phyloP scores from a whole-genome alignment of 83 land plant species.

The Picea mariana region DNA sequence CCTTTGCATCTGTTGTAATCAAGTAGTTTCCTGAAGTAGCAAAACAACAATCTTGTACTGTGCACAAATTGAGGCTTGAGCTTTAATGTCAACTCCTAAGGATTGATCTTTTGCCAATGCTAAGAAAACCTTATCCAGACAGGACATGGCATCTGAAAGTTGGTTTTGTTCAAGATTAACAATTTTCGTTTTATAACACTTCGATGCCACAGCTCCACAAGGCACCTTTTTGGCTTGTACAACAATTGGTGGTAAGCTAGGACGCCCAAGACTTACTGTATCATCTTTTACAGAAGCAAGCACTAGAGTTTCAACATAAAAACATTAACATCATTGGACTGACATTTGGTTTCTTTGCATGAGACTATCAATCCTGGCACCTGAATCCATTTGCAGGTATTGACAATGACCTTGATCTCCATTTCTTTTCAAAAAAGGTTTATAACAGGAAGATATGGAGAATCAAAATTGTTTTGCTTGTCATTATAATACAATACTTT shows the following conservation, averaged over 20 bases:
- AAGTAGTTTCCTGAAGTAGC: constrained; percentile 66
- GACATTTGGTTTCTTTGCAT: too few species aligned
- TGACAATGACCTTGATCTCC: too few species aligned
- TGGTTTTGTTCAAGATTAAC: constrained; percentile 31
- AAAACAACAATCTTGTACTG: too few species aligned
- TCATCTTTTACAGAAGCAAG: constrained; percentile 17
- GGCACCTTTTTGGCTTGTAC: constrained; percentile 78
- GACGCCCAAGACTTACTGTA: constrained; percentile 28
- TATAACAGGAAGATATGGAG: too few species aligned
- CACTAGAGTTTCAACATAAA: constrained; percentile 16
- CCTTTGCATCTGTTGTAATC: constrained; percentile 85
- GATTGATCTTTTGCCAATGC: constrained; percentile 96
- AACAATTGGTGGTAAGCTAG: constrained; percentile 44
- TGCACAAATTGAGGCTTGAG: constrained; percentile 94
- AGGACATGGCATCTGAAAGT: too few species aligned
- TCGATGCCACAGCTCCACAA: constrained; percentile 27
- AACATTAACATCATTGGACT: too few species aligned
- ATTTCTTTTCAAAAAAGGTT: constrained; percentile 2
- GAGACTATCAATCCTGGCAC: too few species aligned
- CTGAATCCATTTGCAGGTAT: too few species aligned
- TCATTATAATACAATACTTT: too few species aligned
- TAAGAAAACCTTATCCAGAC: constrained; percentile 34
- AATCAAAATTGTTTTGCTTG: too few species aligned
- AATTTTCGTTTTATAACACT: constrained; percentile 85
- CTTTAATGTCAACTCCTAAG: constrained; percentile 86